Conservation (phyloP, 805 yeast species). For the Candida takata region DNA sequence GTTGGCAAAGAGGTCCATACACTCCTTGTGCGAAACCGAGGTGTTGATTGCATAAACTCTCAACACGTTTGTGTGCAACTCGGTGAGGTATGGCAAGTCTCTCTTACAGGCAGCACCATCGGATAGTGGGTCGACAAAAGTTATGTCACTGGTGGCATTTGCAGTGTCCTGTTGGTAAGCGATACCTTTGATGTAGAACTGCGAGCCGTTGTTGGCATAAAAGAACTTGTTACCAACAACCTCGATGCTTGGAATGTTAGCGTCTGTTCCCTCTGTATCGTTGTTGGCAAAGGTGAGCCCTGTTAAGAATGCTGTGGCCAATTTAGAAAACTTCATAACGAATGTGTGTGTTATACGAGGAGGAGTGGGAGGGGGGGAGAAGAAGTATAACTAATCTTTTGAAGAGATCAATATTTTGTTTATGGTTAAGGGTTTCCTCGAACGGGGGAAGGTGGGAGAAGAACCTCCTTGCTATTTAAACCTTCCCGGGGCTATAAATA, state of each 20-base stretch:
- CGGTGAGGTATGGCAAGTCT: slow-evolving; percentile 59
- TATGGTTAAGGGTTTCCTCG: too few species aligned
- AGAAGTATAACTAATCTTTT: too few species aligned
- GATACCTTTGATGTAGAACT: slow-evolving; percentile 69
- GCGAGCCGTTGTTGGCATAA: slow-evolving; percentile 60
- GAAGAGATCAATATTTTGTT: too few species aligned
- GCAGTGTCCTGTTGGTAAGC: slow-evolving; percentile 69
- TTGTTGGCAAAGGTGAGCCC: slow-evolving; percentile 12
- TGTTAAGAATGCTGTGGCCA: slow-evolving; percentile 2
- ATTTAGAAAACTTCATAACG: slow-evolving; percentile 2
- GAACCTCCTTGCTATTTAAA: too few species aligned
- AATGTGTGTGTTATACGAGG: too few species aligned
- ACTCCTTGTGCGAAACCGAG: slow-evolving; percentile 53
- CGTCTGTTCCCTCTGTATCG: slow-evolving; percentile 23
- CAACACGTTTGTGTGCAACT: slow-evolving; percentile 58
- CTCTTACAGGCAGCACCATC: slow-evolving; percentile 57
- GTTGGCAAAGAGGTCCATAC: slow-evolving; percentile 61
- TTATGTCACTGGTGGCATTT: slow-evolving; percentile 28
- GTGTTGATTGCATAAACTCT: slow-evolving; percentile 78
- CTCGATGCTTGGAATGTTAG: slow-evolving; percentile 42
- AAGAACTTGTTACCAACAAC: slow-evolving; percentile 64
- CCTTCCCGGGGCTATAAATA: too few species aligned
- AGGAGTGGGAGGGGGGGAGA: too few species aligned
- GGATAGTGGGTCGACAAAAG: slow-evolving; percentile 58
- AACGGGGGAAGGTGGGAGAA: too few species aligned